A percentile compares a stretch with the other conserved stretches of the same genome.
Conservation (phyloP, 306 rosid species). For the Adenanthera pavonina region DNA sequence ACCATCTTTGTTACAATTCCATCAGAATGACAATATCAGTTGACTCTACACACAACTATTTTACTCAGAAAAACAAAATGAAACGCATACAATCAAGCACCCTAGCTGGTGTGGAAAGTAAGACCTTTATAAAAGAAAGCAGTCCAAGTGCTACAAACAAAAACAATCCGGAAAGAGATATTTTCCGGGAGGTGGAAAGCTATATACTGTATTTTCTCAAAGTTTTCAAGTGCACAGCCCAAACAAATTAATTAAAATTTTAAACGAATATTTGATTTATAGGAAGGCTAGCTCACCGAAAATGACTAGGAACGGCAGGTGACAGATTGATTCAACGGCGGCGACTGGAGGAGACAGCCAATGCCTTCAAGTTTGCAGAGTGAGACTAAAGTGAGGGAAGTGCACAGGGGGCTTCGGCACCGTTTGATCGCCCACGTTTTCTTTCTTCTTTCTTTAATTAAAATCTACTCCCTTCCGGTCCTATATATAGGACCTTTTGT, state of each 20-base stretch:
- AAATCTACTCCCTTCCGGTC: no score
- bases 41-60: neutral
- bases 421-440: neutral
- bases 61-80: neutral
- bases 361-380: neutral
- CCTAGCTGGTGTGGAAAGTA: neutral
- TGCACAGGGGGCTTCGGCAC: neutral
- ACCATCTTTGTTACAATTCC: neutral
- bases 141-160: neutral
- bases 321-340: neutral
- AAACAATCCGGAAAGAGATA: neutral
- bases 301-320: neutral
- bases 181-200: neutral
- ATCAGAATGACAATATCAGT: neutral
- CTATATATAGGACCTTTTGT: no score
- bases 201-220: neutral
- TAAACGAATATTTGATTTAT: neutral
- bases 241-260: neutral
- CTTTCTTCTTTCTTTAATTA: neutral
- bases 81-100: neutral
- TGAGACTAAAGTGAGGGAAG: neutral
- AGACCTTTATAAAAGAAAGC: neutral
- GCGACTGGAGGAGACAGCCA: neutral
- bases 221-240: neutral
- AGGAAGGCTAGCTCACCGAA: neutral